Percentiles rank a stretch among this genome's conserved stretches.
These are phyloP conservation scores for Raffaelea arxii DNA, from an alignment of 2,329 filamentous ascomycete genomes.

Conservation along the genomic window DNA sequence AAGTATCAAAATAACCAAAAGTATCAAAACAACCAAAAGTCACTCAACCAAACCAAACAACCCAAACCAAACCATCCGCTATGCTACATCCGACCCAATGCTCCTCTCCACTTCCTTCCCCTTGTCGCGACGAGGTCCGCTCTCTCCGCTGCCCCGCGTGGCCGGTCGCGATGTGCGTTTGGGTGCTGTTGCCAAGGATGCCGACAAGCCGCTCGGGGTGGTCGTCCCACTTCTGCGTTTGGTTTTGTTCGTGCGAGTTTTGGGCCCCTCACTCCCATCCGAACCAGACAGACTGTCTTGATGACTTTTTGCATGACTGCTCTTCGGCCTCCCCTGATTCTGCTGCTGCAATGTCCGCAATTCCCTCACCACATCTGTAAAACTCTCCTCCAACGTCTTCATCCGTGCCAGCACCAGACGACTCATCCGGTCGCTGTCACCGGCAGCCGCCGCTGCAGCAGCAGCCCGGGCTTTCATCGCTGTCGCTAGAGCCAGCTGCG, in stretches of 20 bases:
- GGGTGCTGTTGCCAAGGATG: constrained; percentile 20
- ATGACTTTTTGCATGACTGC: constrained; percentile 34
- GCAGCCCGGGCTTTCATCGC: constrained; percentile 35
- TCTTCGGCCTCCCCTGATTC: constrained; percentile 10
- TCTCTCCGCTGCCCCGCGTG: constrained; percentile 17
- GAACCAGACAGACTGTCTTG: constrained; percentile 23
- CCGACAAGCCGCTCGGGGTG: constrained; percentile 22
- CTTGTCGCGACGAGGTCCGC: constrained; percentile 26
- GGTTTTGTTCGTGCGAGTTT: not conserved
- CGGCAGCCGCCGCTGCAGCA: no score
- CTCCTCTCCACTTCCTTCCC: constrained; percentile 34
- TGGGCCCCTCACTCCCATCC: not conserved
- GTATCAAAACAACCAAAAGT: no score
- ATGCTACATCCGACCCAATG: no score
- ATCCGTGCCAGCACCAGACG: constrained; percentile 79
- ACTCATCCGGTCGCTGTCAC: constrained; percentile 56
- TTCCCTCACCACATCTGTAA: constrained; percentile 76
- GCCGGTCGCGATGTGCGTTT: not conserved
- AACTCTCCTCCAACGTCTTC: constrained; percentile 87
- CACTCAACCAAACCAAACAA: no score
- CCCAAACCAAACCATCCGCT: no score
- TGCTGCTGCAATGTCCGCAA: constrained; percentile 53
- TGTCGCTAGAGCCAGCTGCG: constrained; percentile 66
- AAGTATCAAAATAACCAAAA: no score
- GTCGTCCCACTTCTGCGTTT: constrained; percentile 27